Base-by-base conservation (phyloP, 2,329 filamentous ascomycete species). In the Seiridium cupressi region DNA sequence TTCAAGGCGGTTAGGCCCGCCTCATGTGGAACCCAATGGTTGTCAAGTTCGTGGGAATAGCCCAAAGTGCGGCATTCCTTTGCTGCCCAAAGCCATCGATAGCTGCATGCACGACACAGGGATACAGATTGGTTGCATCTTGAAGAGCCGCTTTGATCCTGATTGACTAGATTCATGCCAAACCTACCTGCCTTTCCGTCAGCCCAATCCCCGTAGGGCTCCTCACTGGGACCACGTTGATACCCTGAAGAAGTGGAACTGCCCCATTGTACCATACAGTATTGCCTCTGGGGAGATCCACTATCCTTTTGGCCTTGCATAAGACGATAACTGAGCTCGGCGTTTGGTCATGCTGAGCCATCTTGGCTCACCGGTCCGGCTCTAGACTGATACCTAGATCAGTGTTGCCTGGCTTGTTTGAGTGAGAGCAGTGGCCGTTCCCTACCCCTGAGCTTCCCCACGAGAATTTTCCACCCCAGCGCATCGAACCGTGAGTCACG, bases 191-290 rank as follows among this genome's bases (percentile, higher is more conserved):
- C 42, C 55, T 58, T 58, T 63, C 62, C 49, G 59, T 63, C 65
- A 65, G 48, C 60, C 56, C 40, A 47, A 44, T 57, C 61, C 55
- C 32, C 36, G 65, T 63, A 58, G 62, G 63, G 59, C 58, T 62
- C 64, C 65, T 63, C 65, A 74, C 63, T 76, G 73, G 74, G 71
- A 73, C 75, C 75, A 77, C 74, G 74, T 76, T 51, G 71, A 70
- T 62, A 65, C 61, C 61, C 54, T 59, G 62, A 63, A 58, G 61
- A 54, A 63, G 63, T 65, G 64, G 64, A 66, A 64, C 53, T 26
- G 61, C 51, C 18, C 59, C 55, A 59, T 42, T 59, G 60, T 47
- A 51, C 59, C 62, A 61, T 61, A 54, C 58, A 61, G 55, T 63
- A 73, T 71, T 71, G 70, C 66, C 18, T 26, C 18, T 26, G 18